Conservation (phyloP, 2,329 filamentous ascomycete species). For the Phyllosticta capitalensis region DNA sequence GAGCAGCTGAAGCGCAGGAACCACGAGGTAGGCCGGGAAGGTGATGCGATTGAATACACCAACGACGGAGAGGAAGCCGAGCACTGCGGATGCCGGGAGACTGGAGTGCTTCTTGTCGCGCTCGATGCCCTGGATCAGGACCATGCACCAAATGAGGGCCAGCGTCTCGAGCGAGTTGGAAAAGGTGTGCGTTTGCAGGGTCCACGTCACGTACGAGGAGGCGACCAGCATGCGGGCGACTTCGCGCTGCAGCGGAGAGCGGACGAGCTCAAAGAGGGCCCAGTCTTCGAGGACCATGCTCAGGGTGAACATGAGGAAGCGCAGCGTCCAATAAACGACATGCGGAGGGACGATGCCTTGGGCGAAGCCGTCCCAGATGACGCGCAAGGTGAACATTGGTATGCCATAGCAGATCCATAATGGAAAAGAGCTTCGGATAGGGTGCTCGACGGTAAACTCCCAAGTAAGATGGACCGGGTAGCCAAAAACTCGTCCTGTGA, state of each 20-base stretch:
- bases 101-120: slow-evolving; percentile 70
- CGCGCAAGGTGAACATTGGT: slow-evolving; percentile 85
- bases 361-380: slow-evolving; percentile 82
- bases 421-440: slow-evolving; percentile 92
- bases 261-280: slow-evolving; percentile 87
- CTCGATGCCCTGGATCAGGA: slow-evolving; percentile 78
- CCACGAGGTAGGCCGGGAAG: slow-evolving; percentile 82
- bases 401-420: slow-evolving; percentile 92
- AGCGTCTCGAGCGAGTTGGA: slow-evolving; percentile 96
- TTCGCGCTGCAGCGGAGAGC: slow-evolving; percentile 53
- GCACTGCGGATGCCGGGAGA: slow-evolving; percentile 62
- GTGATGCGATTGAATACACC: slow-evolving; percentile 96
- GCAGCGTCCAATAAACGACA: slow-evolving; percentile 79
- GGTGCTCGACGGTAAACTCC: slow-evolving; percentile 85
- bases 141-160: slow-evolving; percentile 84
- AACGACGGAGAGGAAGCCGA: slow-evolving; percentile 74
- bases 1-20: slow-evolving; percentile 74
- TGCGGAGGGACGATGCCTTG: slow-evolving; percentile 72
- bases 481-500: slow-evolving; percentile 78
- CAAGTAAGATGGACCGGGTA: slow-evolving; percentile 86
- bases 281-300: slow-evolving; percentile 97
- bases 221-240: slow-evolving; percentile 73
- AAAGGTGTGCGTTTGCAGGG: slow-evolving; percentile 95
- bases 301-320: slow-evolving; percentile 83
- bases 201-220: slow-evolving; percentile 98